Base-by-base conservation (phyloP, 2,329 filamentous ascomycete species). In the Colletotrichum sansevieriae region DNA sequence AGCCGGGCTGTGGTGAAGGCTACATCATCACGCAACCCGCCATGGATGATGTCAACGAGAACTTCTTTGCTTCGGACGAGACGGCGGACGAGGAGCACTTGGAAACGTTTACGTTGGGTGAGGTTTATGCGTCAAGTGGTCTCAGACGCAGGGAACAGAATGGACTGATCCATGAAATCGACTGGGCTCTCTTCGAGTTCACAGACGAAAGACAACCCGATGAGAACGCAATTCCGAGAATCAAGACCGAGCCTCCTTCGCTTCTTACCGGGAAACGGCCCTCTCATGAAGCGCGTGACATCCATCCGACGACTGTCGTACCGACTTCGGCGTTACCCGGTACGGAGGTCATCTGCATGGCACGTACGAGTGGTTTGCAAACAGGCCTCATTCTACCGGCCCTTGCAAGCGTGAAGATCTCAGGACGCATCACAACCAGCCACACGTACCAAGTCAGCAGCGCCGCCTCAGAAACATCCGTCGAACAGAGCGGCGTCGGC, bases 141-240 rank as follows among this genome's bases (percentile, higher is more conserved):
- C 92, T 98, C 67, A 90, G 94, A 4, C 89, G 95, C 35, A 91
- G 92, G 59, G 87, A 91, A 62, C 86, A 88, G 68, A 85, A 91
- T 70, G 90, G 91, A 4, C 82, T 97, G 25, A 84, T 93, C 6
- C 95, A 98, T 77, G 95, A 98, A 78, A 94, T 98, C 51, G 95
- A 98, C 78, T 98, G 95, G 95, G 94, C 95, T 0, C 83, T 98
- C 2, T 94, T 98, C 73, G 89, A 92, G 72, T 93, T 98, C 71
- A 83, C 91, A 11, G 84, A 90, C 4, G 86, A 90, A 11, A 89
- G 95, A 1, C 82, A 90, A 13, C 92, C 95, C 3, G 83, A 87
- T 0, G 86, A 88, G 68, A 98, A 98, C 73, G 80, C 88, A 11
- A 91, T 97, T 22, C 88, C 88, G 2, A 61, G 73, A 51, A 71